phyloP scores from a whole-genome alignment of 768 basidiomycete genomes.

The Fomitopsis pulvina region DNA sequence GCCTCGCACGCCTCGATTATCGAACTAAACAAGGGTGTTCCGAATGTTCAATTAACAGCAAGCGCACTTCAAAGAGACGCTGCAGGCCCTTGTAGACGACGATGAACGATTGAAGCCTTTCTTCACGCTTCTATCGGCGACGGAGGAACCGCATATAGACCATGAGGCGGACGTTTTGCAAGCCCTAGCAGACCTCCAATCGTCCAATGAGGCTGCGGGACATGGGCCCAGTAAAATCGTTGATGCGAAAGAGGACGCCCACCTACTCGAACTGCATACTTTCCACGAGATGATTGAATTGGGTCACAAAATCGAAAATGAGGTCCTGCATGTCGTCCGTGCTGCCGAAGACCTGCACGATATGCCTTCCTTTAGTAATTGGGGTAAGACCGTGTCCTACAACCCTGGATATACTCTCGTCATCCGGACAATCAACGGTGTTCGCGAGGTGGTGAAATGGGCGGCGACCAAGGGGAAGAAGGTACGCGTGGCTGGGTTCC shows the following conservation, averaged over 20 bases:
- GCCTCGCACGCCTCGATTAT: background rate
- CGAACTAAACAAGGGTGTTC: no score
- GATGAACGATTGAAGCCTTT: background rate
- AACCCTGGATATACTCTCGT: constrained; percentile 4
- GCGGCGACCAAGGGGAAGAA: constrained; percentile 4
- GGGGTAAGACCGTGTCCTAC: constrained; percentile 8
- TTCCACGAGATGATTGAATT: background rate
- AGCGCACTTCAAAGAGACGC: background rate
- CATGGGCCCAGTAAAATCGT: background rate
- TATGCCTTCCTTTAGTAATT: constrained; percentile 6
- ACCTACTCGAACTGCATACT: background rate
- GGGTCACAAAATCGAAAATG: background rate
- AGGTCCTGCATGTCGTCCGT: constrained; percentile 1
- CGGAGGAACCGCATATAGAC: background rate
- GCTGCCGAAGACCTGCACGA: background rate
- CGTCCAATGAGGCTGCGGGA: background rate
- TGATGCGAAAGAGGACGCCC: background rate
- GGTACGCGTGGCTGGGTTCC: constrained; percentile 12
- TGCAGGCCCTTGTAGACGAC: background rate
- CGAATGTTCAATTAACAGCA: background rate
- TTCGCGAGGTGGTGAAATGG: constrained; percentile 12
- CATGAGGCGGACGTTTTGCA: background rate
- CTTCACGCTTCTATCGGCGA: background rate
- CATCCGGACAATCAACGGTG: constrained; percentile 9
- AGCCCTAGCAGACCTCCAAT: background rate